These are phyloP conservation scores for Fraxinus nigra DNA, from an alignment of 305 asterid genomes.

Conservation along the genomic window DNA sequence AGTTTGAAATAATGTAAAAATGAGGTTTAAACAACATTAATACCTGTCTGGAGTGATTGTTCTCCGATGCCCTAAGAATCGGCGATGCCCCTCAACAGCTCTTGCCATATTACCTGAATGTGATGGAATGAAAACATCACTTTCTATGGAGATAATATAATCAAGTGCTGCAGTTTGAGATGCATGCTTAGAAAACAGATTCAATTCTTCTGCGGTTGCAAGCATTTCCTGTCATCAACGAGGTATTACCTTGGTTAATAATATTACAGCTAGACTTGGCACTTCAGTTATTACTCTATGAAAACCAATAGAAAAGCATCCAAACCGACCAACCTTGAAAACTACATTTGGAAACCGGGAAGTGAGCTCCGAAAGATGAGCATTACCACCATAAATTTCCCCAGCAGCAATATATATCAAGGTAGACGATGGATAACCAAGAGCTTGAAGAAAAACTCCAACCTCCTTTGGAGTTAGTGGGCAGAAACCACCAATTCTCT, in stretches of 20 bases:
- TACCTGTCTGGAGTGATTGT: slow-evolving; percentile 94
- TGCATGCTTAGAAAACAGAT: slow-evolving; percentile 65
- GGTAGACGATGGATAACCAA: slow-evolving; percentile 75
- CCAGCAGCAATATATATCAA: slow-evolving; percentile 92
- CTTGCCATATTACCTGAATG: slow-evolving; percentile 96
- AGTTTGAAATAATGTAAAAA: neutral
- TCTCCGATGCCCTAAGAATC: slow-evolving; percentile 77
- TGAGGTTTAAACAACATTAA: slow-evolving; percentile 10
- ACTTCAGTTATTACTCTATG: slow-evolving; percentile 7
- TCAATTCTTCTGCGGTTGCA: slow-evolving; percentile 67
- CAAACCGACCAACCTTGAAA: slow-evolving; percentile 57
- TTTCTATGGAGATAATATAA: slow-evolving; percentile 72
- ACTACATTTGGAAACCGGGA: slow-evolving; percentile 77
- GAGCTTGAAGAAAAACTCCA: slow-evolving; percentile 81
- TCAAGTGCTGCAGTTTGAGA: slow-evolving; percentile 94
- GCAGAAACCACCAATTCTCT: slow-evolving; percentile 79
- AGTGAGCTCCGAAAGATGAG: slow-evolving; percentile 75
- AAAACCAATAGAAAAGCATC: slow-evolving; percentile 9
- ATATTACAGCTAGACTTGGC: slow-evolving; percentile 20
- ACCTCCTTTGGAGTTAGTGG: slow-evolving; percentile 97
- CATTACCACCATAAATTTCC: slow-evolving; percentile 79
- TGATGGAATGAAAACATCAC: slow-evolving; percentile 86
- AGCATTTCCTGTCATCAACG: slow-evolving; percentile 73
- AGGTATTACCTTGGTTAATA: slow-evolving; percentile 24
- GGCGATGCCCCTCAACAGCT: slow-evolving; percentile 91